Evolutionary conservation across 2,329 filamentous ascomycete species (phyloP).

Genomic region (Catunica adiposa): DNA sequence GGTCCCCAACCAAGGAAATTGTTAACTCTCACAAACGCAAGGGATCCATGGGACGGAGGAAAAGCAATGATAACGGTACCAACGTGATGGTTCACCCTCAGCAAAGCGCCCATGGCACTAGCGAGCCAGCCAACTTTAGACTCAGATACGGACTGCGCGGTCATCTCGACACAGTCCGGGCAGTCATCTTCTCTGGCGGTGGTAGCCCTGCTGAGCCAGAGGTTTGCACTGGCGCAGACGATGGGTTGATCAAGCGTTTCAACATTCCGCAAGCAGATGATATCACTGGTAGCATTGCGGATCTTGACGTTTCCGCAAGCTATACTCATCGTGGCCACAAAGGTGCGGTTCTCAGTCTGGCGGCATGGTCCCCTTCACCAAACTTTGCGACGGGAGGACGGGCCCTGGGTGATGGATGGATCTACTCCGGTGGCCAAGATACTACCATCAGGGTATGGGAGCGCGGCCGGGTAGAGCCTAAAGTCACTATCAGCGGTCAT

Average conservation of each 20-base stretch:
- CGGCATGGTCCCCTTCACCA: constrained; percentile 72
- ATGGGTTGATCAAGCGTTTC: constrained; percentile 92
- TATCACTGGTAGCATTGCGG: constrained; percentile 35
- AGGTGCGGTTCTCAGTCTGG: constrained; percentile 74
- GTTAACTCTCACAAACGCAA: constrained; percentile 56
- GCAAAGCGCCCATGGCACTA: constrained; percentile 25
- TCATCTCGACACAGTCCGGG: constrained; percentile 83
- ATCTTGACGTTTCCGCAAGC: constrained; percentile 81
- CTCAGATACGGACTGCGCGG: constrained; percentile 82
- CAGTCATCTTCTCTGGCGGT: constrained; percentile 91
- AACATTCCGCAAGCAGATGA: constrained; percentile 71
- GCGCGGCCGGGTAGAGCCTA: constrained; percentile 80
- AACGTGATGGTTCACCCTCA: constrained; percentile 23
- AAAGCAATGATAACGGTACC: constrained; percentile 51
- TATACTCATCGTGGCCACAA: constrained; percentile 90
- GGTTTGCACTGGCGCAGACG: constrained; percentile 89
- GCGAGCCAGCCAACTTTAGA: constrained; percentile 67
- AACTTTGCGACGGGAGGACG: constrained; percentile 82
- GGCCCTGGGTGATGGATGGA: constrained; percentile 86
- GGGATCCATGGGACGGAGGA: constrained; percentile 57
- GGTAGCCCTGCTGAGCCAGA: constrained; percentile 91
- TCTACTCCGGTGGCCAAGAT: constrained; percentile 94
- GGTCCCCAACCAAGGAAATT: constrained; percentile 54
- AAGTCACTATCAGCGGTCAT: constrained; percentile 84
- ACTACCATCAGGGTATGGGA: constrained; percentile 91